phyloP scores from a whole-genome alignment of 1,139 yeast species.

The Saccharomycopsis crataegensis region DNA sequence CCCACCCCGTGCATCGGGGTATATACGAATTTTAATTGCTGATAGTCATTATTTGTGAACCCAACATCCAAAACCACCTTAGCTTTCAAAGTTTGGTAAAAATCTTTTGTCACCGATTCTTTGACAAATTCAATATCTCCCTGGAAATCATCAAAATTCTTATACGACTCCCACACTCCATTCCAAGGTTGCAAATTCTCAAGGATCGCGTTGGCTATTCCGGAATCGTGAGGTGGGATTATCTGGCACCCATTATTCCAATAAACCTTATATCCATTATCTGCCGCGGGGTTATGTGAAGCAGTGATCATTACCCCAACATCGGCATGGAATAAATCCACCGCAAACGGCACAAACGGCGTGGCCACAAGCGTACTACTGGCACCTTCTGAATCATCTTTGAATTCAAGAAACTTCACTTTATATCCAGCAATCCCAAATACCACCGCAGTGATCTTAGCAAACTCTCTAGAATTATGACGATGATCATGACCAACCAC shows the following conservation, averaged over 20 bases:
- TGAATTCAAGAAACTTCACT: conserved; percentile 54
- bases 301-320: conserved; percentile 97
- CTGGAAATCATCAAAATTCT: conserved; percentile 30
- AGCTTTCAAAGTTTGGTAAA: conserved; percentile 30
- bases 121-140: conserved; percentile 27
- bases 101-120: conserved; percentile 28
- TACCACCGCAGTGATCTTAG: conserved; percentile 69
- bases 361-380: conserved; percentile 59
- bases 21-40: conserved; percentile 48
- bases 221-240: conserved; percentile 80
- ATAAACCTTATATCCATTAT: conserved; percentile 93
- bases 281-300: conserved; percentile 88
- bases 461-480: conserved; percentile 70
- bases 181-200: conserved; percentile 57
- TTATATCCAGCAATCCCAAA: conserved; percentile 62
- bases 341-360: conserved; percentile 86
- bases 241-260: conserved; percentile 93
- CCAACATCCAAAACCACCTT: conserved; percentile 26
- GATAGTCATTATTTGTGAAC: conserved; percentile 7
- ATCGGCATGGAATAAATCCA: conserved; percentile 53
- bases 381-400: conserved; percentile 27
- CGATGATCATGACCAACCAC: conserved; percentile 94
- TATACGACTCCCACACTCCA: conserved; percentile 41
- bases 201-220: conserved; percentile 59
- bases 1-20: conserved; percentile 98